phyloP scores from a whole-genome alignment of 345 rosid species.

The Odontarrhena argentea region DNA sequence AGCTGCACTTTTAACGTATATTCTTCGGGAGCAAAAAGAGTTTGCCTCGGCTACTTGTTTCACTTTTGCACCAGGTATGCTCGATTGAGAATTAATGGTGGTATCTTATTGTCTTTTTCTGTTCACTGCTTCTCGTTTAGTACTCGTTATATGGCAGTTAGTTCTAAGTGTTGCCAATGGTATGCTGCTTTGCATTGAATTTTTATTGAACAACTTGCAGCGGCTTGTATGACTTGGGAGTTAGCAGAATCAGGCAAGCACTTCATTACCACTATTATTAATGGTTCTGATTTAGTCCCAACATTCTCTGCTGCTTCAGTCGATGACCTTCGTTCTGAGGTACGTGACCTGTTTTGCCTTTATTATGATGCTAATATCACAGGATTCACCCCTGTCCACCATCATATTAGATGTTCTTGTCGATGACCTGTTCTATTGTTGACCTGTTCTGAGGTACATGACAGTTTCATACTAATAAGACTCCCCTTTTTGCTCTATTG shows the following conservation, averaged over 20 bases:
- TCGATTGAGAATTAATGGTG: background rate
- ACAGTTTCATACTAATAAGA: constrained; percentile 5
- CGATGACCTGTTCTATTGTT: no score
- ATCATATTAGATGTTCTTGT: constrained; percentile 4
- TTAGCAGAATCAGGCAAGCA: constrained; percentile 98
- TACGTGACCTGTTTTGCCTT: constrained; percentile 36
- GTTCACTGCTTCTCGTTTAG: background rate
- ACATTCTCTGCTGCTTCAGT: constrained; percentile 89
- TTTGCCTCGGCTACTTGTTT: constrained; percentile 79
- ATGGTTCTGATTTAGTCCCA: constrained; percentile 97
- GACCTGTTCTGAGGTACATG: no score
- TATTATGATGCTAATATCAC: background rate
- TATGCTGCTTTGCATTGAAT: constrained; percentile 27
- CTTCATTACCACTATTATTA: constrained; percentile 73
- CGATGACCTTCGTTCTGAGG: constrained; percentile 96
- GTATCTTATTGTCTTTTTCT: background rate
- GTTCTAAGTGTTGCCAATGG: background rate
- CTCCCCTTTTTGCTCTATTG: constrained; percentile 8
- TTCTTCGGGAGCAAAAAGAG: constrained; percentile 85
- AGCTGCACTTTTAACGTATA: constrained; percentile 87
- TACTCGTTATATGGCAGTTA: constrained; percentile 15
- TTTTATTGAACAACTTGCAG: constrained; percentile 52
- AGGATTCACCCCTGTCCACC: background rate
- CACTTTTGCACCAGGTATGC: constrained; percentile 91
- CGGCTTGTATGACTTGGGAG: constrained; percentile 99